A percentile compares a stretch with the other conserved stretches of the same genome.
Evolutionary conservation across 257 asterid species (phyloP).

Genomic region (Osmanthus fragrans): DNA sequence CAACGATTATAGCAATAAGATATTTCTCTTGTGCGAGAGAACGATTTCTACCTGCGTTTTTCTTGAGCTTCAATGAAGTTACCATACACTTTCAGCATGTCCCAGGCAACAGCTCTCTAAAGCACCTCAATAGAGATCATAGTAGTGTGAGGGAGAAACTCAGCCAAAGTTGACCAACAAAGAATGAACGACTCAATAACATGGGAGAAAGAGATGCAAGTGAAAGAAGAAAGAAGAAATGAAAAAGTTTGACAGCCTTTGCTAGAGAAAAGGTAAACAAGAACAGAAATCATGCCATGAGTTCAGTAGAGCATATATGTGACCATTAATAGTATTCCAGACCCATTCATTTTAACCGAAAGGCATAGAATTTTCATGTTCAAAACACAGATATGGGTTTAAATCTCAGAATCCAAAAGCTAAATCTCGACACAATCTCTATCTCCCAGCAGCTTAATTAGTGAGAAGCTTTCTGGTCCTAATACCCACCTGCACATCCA

Average conservation of each 20-base stretch:
- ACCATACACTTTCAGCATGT: constrained; percentile 87
- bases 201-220: not conserved
- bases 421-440: not conserved
- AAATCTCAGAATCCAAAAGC: not conserved
- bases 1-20: constrained; percentile 5
- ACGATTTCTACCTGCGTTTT: constrained; percentile 63
- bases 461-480: constrained; percentile 4
- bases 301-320: not conserved
- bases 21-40: not conserved
- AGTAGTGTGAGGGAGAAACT: constrained; percentile 20
- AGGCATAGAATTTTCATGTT: not conserved
- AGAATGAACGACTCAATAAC: not conserved
- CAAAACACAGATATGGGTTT: not conserved
- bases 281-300: not conserved
- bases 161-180: constrained; percentile 7
- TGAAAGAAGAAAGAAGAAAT: not conserved
- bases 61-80: constrained; percentile 83
- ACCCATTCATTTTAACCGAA: not conserved
- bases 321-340: not conserved
- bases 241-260: constrained; percentile 10
- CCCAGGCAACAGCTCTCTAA: constrained; percentile 97
- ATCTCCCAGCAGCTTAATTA: not conserved
- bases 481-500: not conserved
- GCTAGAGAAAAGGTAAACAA: constrained; percentile 13
- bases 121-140: constrained; percentile 35